Percentiles rank a stretch among this genome's conserved stretches.
These are phyloP conservation scores for Huntiella savannae DNA, from an alignment of 2,329 filamentous ascomycete genomes.

Conservation along the genomic window DNA sequence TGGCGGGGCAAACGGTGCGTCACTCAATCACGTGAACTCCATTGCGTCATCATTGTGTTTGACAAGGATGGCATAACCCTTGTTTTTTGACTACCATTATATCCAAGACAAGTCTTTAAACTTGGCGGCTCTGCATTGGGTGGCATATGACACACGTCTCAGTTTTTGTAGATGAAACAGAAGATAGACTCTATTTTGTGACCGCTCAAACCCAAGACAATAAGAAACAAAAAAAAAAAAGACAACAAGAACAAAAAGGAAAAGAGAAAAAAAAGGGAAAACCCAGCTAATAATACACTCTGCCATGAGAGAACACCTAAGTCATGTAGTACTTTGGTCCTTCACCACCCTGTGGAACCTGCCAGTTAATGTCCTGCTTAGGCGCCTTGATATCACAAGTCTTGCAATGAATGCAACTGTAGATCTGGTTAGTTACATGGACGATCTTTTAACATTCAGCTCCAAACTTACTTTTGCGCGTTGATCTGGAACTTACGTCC, in stretches of 20 bases:
- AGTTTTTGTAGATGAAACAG: no score
- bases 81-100: no score
- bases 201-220: conserved; percentile 1
- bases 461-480: conserved; percentile 64
- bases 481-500: conserved; percentile 97
- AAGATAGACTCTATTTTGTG: no score
- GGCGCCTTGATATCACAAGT: conserved; percentile 98
- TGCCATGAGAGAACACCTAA: conserved; percentile 14
- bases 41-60: no score
- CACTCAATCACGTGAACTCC: no score
- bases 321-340: conserved; percentile 55
- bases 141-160: no score
- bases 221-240: conserved; percentile 1
- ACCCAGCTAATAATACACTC: not conserved
- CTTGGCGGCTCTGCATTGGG: no score
- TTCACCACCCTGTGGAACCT: conserved; percentile 81
- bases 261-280: not conserved
- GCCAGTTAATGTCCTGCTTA: conserved; percentile 92
- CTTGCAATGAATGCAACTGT: conserved; percentile 97
- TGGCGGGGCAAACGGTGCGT: no score
- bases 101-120: no score
- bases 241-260: not conserved
- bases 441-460: not conserved
- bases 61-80: no score
- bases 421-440: conserved; percentile 7